phyloP scores from a whole-genome alignment of 208 protist genomes.

The Crithidia acanthocephali region DNA sequence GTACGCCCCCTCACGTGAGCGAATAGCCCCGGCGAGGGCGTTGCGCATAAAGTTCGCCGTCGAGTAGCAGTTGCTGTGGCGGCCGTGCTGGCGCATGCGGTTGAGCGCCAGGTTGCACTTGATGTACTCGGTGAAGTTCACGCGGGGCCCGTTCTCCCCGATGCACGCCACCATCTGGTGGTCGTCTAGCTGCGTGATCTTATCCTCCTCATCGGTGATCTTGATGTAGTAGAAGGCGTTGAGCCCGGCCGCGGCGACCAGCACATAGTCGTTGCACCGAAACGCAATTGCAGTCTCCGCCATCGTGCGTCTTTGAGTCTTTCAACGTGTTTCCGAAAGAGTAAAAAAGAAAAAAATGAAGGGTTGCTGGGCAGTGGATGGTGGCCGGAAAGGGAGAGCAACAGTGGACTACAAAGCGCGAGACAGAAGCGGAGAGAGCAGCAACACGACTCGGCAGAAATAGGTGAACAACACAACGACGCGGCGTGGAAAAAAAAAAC shows the following conservation, averaged over 20 bases:
- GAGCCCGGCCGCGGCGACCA: conserved; percentile 79
- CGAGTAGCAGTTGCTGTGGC: conserved; percentile 72
- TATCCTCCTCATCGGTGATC: conserved; percentile 93
- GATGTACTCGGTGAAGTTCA: conserved; percentile 95
- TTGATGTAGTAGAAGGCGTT: conserved; percentile 94
- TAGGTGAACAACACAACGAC: background rate
- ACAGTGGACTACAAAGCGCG: background rate
- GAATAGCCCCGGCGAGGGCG: conserved; percentile 83
- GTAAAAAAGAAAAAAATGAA: no score
- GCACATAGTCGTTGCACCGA: conserved; percentile 86
- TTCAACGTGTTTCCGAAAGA: background rate
- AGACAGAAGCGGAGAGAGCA: background rate
- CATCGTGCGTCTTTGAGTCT: conserved; percentile 42
- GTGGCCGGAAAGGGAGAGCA: background rate
- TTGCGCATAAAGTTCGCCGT: conserved; percentile 91
- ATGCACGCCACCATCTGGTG: conserved; percentile 92
- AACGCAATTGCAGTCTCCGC: conserved; percentile 89
- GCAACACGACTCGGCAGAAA: background rate
- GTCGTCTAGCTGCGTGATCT: conserved; percentile 87
- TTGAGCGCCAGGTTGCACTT: conserved; percentile 92
- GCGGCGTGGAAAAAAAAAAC: background rate
- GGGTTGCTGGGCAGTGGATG: no score
- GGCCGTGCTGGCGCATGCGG: conserved; percentile 85
- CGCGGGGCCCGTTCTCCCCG: conserved; percentile 90
- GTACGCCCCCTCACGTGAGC: conserved; percentile 86